Base-by-base conservation (phyloP, 257 asterid genomes). In the Phtheirospermum japonicum region DNA sequence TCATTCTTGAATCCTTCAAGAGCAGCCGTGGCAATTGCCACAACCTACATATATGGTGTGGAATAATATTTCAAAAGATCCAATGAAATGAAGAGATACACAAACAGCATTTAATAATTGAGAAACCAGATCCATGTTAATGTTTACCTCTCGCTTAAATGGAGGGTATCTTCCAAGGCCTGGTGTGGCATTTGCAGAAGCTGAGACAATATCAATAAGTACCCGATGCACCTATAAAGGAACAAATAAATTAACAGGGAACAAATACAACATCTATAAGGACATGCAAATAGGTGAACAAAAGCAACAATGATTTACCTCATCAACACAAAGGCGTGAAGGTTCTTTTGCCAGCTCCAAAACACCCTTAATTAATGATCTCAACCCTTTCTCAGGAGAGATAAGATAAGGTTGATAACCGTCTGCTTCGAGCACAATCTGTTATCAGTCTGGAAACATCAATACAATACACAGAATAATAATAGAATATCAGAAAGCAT, bases 151-250 rank as follows among this genome's bases (percentile, higher is more conserved):
- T 72, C 97, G 75, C 87, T 93, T 93, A 68, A 93, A 93, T 70
- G 96, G 95, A 69, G 97, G 99, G 75, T 89, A 93, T 80, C 94
- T 85, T 71, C 99, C 99, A 39, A 93, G 96, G 71, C 99, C 99
- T 30, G 99, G 92, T 28, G 99, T 93, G 63, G 92, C 88, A 74
- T 89, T 93, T 49, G 97, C 97, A 80, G 99, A 72, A 68, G 96
- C 79, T 64, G 99, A 83, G 71, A 93, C 95, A 61, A 93, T 83
- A 42, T 86, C 96, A 62, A 85, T 80, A 61, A 92, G 96, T 53
- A 89, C 97, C 39, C 97, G 88, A 63, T 92, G 97, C 80, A 92
- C 99, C 96, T 93, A 57, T 17, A 32, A 71, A 55, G 51, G 57
- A 4, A 55, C 63, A 57, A 11, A 31, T 12, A 17, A 42, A 37